These are phyloP conservation scores for Backusella australiensis DNA, from an alignment of 192 early-diverging fungal genomes.

Conservation along the genomic window DNA sequence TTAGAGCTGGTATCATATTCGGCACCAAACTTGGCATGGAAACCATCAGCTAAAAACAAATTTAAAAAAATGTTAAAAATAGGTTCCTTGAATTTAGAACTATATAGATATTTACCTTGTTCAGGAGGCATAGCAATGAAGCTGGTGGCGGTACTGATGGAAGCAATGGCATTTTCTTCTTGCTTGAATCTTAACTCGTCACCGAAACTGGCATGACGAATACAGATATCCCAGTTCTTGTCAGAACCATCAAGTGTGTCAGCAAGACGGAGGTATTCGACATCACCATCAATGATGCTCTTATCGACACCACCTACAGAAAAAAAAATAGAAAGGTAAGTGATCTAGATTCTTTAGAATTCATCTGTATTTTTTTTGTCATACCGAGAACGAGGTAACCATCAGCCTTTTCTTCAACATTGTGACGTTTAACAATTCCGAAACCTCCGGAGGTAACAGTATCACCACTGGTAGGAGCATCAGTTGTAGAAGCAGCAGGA, in stretches of 20 bases:
- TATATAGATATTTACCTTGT: constrained; percentile 1
- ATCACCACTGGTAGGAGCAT: not conserved
- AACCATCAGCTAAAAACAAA: constrained; percentile 23
- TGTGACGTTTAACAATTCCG: constrained; percentile 4
- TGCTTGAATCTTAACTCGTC: constrained; percentile 17
- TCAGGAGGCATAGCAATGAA: constrained; percentile 30
- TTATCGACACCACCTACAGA: constrained; percentile 31
- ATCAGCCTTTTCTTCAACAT: constrained; percentile 10
- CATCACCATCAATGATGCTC: constrained; percentile 19
- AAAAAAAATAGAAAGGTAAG: not conserved
- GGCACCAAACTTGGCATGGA: constrained; percentile 27
- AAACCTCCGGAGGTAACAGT: constrained; percentile 13
- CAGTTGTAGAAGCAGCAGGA: not conserved
- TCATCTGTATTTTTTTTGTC: not conserved
- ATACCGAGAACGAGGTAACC: constrained; percentile 30
- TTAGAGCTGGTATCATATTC: constrained; percentile 14
- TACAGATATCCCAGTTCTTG: constrained; percentile 35
- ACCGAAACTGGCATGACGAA: constrained; percentile 29
- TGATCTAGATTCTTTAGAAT: not conserved
- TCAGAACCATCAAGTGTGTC: not conserved
- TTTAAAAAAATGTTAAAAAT: not conserved
- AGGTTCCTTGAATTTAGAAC: not conserved
- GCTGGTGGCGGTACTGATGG: constrained; percentile 31
- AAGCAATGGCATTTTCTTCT: constrained; percentile 27
- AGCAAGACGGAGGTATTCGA: constrained; percentile 18